Evolutionary conservation across 768 basidiomycete species (phyloP).

Genomic region (Rhizopogon vesiculosus): DNA sequence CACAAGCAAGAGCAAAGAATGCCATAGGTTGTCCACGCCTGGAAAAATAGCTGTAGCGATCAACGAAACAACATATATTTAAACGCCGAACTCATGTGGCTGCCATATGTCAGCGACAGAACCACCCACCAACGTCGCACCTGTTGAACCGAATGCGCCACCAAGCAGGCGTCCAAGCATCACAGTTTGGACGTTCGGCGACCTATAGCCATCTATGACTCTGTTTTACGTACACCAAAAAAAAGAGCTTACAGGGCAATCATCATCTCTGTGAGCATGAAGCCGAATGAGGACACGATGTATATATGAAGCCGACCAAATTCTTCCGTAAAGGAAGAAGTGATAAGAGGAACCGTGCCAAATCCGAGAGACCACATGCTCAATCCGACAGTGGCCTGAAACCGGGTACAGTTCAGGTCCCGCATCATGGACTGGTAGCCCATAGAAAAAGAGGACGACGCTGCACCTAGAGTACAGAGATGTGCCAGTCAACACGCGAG

Average conservation of each 20-base stretch:
- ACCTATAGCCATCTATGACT: conserved; percentile 9
- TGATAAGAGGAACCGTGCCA: conserved; percentile 51
- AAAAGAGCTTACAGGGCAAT: conserved; percentile 10
- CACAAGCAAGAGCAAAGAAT: conserved; percentile 52
- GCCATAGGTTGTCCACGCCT: conserved; percentile 73
- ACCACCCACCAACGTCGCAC: conserved; percentile 63
- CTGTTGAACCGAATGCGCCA: conserved; percentile 57
- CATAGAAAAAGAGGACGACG: conserved; percentile 43
- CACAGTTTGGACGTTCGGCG: conserved; percentile 46
- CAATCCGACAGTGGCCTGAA: conserved; percentile 41
- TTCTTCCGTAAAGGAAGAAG: conserved; percentile 64
- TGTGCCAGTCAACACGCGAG: background rate
- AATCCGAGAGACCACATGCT: conserved; percentile 53
- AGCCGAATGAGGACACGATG: conserved; percentile 40
- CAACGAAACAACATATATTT: background rate
- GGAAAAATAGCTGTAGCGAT: background rate
- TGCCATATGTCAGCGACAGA: conserved; percentile 63
- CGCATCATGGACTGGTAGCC: conserved; percentile 50
- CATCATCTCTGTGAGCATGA: conserved; percentile 44
- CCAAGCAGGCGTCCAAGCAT: conserved; percentile 52
- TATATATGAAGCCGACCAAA: conserved; percentile 58
- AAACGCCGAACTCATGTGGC: conserved; percentile 41
- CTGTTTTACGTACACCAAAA: background rate
- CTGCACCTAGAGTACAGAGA: conserved; percentile 31
- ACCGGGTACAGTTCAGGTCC: conserved; percentile 34